Evolutionary conservation across 192 early-diverging fungal species (phyloP).

Genomic region (Podila epicladia): DNA sequence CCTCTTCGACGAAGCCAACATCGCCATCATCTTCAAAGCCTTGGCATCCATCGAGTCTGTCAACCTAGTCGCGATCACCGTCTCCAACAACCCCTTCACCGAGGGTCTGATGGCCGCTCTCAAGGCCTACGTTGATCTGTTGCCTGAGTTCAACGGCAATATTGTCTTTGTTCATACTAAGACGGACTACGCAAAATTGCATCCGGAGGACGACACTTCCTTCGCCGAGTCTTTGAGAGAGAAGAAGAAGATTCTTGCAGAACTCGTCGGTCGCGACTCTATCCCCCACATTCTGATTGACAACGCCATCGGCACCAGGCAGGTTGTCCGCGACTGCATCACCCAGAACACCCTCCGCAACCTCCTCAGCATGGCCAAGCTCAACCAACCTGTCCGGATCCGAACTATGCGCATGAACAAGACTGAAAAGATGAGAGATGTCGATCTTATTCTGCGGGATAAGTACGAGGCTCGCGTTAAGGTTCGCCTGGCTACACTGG

Average conservation of each 20-base stretch:
- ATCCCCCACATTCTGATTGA: not conserved
- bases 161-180: not conserved
- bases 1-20: not conserved
- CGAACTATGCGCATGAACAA: not conserved
- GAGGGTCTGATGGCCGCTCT: not conserved
- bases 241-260: not conserved
- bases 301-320: not conserved
- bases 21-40: not conserved
- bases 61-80: not conserved
- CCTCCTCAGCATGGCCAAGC: not conserved
- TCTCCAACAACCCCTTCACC: not conserved
- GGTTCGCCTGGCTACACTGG: not conserved
- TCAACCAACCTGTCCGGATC: not conserved
- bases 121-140: not conserved
- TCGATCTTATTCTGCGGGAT: not conserved
- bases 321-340: not conserved
- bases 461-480: not conserved
- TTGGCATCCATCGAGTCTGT: not conserved
- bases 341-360: not conserved
- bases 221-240: not conserved
- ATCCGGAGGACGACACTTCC: not conserved
- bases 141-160: not conserved
- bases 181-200: not conserved
- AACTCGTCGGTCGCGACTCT: not conserved
- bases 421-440: not conserved